Conservation (phyloP, 1,284 basidiomycete species). For the Pholiota adiposa region DNA sequence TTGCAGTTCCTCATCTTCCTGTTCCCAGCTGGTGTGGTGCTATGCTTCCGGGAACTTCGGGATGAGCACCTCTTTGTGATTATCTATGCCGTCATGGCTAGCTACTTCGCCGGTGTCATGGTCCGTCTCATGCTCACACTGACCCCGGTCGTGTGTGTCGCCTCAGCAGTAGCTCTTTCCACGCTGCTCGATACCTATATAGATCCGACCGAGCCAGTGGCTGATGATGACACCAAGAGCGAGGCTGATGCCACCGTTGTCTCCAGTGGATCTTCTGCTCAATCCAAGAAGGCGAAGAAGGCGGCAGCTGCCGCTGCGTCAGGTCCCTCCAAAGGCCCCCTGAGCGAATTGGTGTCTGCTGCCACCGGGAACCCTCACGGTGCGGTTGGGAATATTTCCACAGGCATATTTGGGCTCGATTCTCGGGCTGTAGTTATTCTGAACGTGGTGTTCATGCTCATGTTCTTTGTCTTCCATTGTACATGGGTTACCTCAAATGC, state of each 20-base stretch:
- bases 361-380: constrained; percentile 31
- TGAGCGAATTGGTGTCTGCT: constrained; percentile 49
- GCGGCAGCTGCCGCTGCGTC: constrained; percentile 37
- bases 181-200: constrained; percentile 90
- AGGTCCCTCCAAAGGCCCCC: constrained; percentile 30
- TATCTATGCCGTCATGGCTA: constrained; percentile 95
- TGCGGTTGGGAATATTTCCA: constrained; percentile 29
- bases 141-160: constrained; percentile 91
- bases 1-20: constrained; percentile 97
- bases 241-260: constrained; percentile 29
- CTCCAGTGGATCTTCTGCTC: constrained; percentile 31
- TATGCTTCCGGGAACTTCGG: constrained; percentile 92
- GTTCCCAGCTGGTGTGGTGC: constrained; percentile 95
- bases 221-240: constrained; percentile 35
- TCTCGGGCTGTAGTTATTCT: constrained; percentile 79
- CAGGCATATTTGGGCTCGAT: constrained; percentile 87
- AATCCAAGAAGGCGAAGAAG: constrained; percentile 70
- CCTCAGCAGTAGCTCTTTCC: constrained; percentile 91
- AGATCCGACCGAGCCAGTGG: constrained; percentile 68
- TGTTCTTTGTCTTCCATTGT: constrained; percentile 94
- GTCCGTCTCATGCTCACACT: constrained; percentile 94
- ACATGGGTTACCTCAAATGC: constrained; percentile 96
- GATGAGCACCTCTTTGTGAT: constrained; percentile 99
- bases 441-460: constrained; percentile 81
- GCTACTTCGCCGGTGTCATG: constrained; percentile 99